Conservation (phyloP, 805 yeast species). For the Candida dendrica region DNA sequence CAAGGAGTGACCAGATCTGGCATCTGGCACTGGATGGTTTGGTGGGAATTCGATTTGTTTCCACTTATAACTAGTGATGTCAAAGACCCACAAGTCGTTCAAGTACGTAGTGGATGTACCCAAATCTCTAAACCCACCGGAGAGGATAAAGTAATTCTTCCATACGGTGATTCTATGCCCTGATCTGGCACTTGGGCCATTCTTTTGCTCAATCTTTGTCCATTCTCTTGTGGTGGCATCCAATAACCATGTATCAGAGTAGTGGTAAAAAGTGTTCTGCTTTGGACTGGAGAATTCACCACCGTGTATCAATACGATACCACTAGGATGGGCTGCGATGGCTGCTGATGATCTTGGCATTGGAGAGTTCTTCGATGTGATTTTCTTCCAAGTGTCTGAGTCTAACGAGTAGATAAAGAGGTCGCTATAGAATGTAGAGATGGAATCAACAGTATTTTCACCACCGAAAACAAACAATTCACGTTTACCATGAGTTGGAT, state of each 20-base stretch:
- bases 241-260: slow-evolving; percentile 92
- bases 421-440: slow-evolving; percentile 75
- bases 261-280: slow-evolving; percentile 91
- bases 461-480: slow-evolving; percentile 91
- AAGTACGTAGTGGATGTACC: slow-evolving; percentile 79
- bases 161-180: slow-evolving; percentile 88
- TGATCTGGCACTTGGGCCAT: slow-evolving; percentile 78
- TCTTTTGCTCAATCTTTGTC: slow-evolving; percentile 74
- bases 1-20: slow-evolving; percentile 89
- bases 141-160: slow-evolving; percentile 82
- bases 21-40: slow-evolving; percentile 76
- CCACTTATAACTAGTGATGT: slow-evolving; percentile 87
- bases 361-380: slow-evolving; percentile 80
- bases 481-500: slow-evolving; percentile 65
- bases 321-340: slow-evolving; percentile 89
- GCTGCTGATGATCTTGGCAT: slow-evolving; percentile 91
- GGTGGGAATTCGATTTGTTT: slow-evolving; percentile 80
- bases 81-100: slow-evolving; percentile 88
- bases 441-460: slow-evolving; percentile 47
- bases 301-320: slow-evolving; percentile 80
- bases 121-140: slow-evolving; percentile 91
- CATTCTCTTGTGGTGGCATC: slow-evolving; percentile 84
- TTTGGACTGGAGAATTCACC: slow-evolving; percentile 97
- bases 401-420: slow-evolving; percentile 66
- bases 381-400: slow-evolving; percentile 72